Evolutionary conservation across 2,329 filamentous ascomycete genomes (phyloP).

Genomic region (Beauveria varroae): DNA sequence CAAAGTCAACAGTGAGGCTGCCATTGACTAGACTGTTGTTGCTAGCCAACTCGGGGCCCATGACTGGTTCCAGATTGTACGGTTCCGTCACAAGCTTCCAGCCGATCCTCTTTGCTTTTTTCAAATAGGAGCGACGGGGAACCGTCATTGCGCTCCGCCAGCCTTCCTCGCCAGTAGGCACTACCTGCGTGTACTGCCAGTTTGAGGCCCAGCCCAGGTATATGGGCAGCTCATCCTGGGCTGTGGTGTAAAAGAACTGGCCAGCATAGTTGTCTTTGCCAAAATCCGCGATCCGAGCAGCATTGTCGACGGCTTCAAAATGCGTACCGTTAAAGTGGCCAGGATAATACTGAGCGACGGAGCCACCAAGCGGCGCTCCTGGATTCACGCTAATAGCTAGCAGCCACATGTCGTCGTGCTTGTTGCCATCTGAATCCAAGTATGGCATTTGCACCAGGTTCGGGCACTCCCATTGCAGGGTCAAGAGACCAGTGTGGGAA

Average conservation of each 20-base stretch:
- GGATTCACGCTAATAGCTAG: slow-evolving; percentile 49
- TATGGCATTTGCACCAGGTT: slow-evolving; percentile 50
- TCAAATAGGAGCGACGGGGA: slow-evolving; percentile 43
- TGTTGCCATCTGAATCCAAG: slow-evolving; percentile 26
- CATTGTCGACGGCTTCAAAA: slow-evolving; percentile 32
- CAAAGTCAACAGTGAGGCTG: slow-evolving; percentile 42
- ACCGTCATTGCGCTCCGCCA: slow-evolving; percentile 27
- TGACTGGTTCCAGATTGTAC: slow-evolving; percentile 39
- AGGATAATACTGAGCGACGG: slow-evolving; percentile 46
- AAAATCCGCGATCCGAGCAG: slow-evolving; percentile 25
- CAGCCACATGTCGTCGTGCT: slow-evolving; percentile 28
- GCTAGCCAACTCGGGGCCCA: slow-evolving; percentile 36
- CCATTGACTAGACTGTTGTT: slow-evolving; percentile 39
- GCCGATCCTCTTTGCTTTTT: slow-evolving; percentile 41
- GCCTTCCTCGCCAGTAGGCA: slow-evolving; percentile 23
- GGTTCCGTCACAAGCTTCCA: slow-evolving; percentile 44
- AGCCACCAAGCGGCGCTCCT: slow-evolving; percentile 48
- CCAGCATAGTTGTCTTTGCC: slow-evolving; percentile 30
- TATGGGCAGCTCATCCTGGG: slow-evolving; percentile 21
- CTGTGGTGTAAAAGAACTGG: slow-evolving; percentile 25
- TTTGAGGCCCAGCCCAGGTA: slow-evolving; percentile 30
- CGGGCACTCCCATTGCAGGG: slow-evolving; percentile 55
- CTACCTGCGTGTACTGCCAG: slow-evolving; percentile 24
- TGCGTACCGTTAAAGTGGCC: slow-evolving; percentile 59
- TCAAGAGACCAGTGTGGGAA: slow-evolving; percentile 42